Evolutionary conservation across 176 grass and related monocot species (phyloP).

Genomic region (Puya raimondii): DNA sequence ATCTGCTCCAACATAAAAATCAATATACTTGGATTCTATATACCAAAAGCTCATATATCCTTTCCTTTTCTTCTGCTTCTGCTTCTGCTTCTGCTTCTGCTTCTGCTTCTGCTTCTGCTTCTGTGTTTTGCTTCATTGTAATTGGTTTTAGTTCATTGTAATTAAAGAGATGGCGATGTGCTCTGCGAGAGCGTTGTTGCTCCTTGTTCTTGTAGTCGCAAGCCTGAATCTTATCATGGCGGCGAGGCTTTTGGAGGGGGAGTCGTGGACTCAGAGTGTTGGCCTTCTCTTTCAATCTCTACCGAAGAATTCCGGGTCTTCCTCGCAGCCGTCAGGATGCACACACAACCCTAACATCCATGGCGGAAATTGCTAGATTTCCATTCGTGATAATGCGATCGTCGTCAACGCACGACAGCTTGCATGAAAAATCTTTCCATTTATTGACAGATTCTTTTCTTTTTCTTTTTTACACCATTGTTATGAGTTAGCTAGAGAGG

Average conservation of each 20-base stretch:
- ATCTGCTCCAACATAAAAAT: no score
- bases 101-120: background rate
- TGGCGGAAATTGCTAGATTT: background rate
- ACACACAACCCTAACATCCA: background rate
- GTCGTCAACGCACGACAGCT: no score
- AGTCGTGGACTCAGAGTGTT: background rate
- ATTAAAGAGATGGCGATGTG: background rate
- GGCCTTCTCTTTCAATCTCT: background rate
- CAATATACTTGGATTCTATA: no score
- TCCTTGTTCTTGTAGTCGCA: background rate
- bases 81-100: no score
- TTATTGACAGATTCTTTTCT: no score
- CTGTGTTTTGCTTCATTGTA: background rate
- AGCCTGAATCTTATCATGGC: conserved; percentile 1
- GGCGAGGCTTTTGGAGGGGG: background rate
- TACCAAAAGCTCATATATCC: no score
- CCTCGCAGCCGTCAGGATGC: background rate
- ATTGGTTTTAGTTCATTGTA: background rate
- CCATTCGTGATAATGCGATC: no score
- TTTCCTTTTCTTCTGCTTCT: no score
- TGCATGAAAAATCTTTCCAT: no score
- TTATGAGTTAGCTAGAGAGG: no score
- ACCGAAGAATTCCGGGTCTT: background rate
- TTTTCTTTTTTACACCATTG: no score
- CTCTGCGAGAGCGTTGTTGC: background rate